Percentiles rank a stretch among this genome's conserved stretches.
Evolutionary conservation across 805 yeast species (phyloP).

Genomic region (Ogataea kodamae): DNA sequence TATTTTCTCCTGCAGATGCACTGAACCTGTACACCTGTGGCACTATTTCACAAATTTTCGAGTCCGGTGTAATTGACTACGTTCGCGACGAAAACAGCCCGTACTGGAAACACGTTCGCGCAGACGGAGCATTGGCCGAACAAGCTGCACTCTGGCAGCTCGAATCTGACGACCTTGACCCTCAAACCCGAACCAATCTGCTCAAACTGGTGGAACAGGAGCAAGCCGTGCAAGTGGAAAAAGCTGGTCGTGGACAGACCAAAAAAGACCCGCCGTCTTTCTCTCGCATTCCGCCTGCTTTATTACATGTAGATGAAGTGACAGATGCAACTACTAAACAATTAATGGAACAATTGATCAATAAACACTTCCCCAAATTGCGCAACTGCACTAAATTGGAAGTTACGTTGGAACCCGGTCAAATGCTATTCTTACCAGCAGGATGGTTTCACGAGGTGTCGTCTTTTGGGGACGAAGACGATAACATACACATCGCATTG

Average conservation of each 20-base stretch:
- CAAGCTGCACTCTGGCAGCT: slow-evolving; percentile 46
- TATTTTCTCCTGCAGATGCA: slow-evolving; percentile 64
- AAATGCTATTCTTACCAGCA: slow-evolving; percentile 66
- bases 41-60: slow-evolving; percentile 44
- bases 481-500: slow-evolving; percentile 53
- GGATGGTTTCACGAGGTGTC: slow-evolving; percentile 86
- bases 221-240: slow-evolving; percentile 18
- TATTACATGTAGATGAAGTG: slow-evolving; percentile 58
- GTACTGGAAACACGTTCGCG: slow-evolving; percentile 57
- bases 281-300: slow-evolving; percentile 57
- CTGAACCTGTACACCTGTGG: slow-evolving; percentile 62
- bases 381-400: slow-evolving; percentile 38
- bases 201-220: slow-evolving; percentile 30
- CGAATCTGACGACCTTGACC: slow-evolving; percentile 20
- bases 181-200: slow-evolving; percentile 26
- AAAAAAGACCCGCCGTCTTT: slow-evolving; percentile 66
- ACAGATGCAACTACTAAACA: slow-evolving; percentile 26
- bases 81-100: slow-evolving; percentile 51
- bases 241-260: slow-evolving; percentile 14
- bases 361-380: slow-evolving; percentile 48
- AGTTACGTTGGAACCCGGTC: slow-evolving; percentile 55
- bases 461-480: slow-evolving; percentile 44
- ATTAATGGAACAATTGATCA: slow-evolving; percentile 35
- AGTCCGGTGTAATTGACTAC: slow-evolving; percentile 70
- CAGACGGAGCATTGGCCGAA: slow-evolving; percentile 57